Base-by-base conservation (phyloP, 495 filamentous ascomycete species). In the Rostrohypoxylon terebratum region DNA sequence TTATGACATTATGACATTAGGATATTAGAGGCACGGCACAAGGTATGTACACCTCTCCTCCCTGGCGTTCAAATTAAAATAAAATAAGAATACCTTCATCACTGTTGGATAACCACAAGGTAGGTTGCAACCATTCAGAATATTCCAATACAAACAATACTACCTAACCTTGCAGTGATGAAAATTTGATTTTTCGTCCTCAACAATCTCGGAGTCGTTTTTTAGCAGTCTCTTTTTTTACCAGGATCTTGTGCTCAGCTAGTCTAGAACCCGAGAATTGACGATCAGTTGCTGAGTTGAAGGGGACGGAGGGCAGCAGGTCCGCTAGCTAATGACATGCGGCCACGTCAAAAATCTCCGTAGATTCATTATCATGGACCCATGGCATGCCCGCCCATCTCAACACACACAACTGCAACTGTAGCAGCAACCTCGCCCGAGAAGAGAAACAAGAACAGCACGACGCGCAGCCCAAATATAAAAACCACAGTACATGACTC, bases 321-420 rank as follows among this genome's bases (percentile, higher is more conserved):
- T 70, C 71, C 66, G 66, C 71, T 50, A 74, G 58, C 74, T 77
- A 78, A 78, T 78, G 76, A 78, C 47, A 73, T 75, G 74, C 74
- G 72, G 76, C 76, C 76, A 78, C 76, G 76, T 78, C 76, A 75
- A 78, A 77, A 77, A 66, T 78, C 74, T 75, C 76, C 74, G 76
- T 75, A 68, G 68, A 68, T 71, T 70, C 66, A 64, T 68, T 68
- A 71, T 75, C 68, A 74, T 72, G 68, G 68, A 62, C 66, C 69
- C 76, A 73, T 74, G 63, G 67, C 69, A 72, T 64, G 69, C 66
- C 69, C 69, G 76, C 74, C 72, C 74, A 63, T 71, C 59, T 69
- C 53, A 38, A 57, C 25, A 55, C 28, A 58, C 66, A 65, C 67
- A 57, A 72, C 68, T 45, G 48, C 68, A 65, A 70, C 66, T 23